A percentile compares a stretch with the other conserved stretches of the same genome.
These are phyloP conservation scores for Capsicum pubescens DNA, from an alignment of 257 asterid species.

Conservation along the genomic window DNA sequence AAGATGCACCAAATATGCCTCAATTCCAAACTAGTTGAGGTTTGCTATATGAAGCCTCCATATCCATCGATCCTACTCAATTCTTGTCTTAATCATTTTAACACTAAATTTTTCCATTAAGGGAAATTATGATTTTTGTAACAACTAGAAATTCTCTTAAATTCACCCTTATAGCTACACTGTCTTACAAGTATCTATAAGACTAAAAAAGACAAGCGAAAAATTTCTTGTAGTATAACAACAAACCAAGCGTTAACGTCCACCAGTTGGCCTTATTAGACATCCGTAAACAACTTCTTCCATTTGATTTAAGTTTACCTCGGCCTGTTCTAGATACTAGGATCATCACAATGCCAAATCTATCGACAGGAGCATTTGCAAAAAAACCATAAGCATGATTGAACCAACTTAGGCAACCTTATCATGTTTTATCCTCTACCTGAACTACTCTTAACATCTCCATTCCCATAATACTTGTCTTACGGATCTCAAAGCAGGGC, in stretches of 20 bases:
- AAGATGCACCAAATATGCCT: background rate
- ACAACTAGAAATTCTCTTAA: background rate
- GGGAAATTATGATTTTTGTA: background rate
- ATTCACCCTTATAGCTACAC: background rate
- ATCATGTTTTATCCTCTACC: background rate
- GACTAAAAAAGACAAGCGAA: background rate
- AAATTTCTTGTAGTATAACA: slow-evolving; percentile 16
- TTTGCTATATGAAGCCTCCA: background rate
- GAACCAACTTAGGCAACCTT: background rate
- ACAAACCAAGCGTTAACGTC: background rate
- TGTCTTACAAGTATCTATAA: background rate
- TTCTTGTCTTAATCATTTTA: background rate
- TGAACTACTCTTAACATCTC: background rate
- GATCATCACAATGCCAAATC: background rate
- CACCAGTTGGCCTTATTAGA: background rate
- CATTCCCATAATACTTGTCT: background rate
- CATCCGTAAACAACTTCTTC: background rate
- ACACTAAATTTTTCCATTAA: background rate
- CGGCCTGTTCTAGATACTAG: background rate
- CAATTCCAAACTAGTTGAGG: background rate
- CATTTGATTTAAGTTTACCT: background rate
- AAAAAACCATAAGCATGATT: background rate
- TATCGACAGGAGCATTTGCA: background rate
- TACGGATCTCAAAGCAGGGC: background rate
- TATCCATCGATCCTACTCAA: background rate